Conservation (phyloP, 2,329 filamentous ascomycete genomes). For the Verticillium tricorpus region DNA sequence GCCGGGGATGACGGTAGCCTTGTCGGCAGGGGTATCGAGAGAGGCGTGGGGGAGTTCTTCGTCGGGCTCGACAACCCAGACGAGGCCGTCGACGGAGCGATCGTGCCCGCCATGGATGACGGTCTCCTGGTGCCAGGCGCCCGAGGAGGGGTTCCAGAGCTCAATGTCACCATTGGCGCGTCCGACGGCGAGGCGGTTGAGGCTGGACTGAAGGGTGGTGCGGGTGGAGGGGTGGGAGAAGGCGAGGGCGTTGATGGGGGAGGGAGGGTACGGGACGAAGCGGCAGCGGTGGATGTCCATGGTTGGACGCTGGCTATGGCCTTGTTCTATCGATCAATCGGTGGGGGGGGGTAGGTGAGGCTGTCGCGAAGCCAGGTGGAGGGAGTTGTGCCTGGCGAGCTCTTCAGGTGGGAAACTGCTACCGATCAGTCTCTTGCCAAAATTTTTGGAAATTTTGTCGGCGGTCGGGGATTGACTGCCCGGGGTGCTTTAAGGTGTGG, state of each 20-base stretch:
- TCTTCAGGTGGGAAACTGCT: not conserved
- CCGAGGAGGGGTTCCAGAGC: constrained; percentile 87
- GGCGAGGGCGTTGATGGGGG: constrained; percentile 88
- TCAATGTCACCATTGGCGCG: constrained; percentile 95
- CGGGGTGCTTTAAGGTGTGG: constrained; percentile 21
- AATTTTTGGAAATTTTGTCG: constrained; percentile 16
- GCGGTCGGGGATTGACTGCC: constrained; percentile 11
- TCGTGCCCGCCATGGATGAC: constrained; percentile 79
- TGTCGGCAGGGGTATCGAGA: not conserved
- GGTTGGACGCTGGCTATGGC: constrained; percentile 4
- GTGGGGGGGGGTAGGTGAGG: not conserved
- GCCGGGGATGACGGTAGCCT: constrained; percentile 26
- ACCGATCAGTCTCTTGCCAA: not conserved
- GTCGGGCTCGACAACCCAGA: constrained; percentile 84
- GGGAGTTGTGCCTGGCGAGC: not conserved
- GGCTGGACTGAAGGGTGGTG: constrained; percentile 43
- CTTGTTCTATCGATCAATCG: not conserved
- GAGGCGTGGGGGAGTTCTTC: constrained; percentile 46
- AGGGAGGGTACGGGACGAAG: constrained; percentile 88
- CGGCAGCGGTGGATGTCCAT: constrained; percentile 98
- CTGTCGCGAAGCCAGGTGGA: not conserved
- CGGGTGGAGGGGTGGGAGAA: constrained; percentile 71
- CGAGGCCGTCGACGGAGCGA: constrained; percentile 82
- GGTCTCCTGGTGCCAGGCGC: constrained; percentile 84
- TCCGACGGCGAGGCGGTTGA: constrained; percentile 78